Evolutionary conservation across 352 stramenopile species (phyloP), one percentile per base, ranked within the genome.

Genomic region (Globisporangium recalcitrans): DNA sequence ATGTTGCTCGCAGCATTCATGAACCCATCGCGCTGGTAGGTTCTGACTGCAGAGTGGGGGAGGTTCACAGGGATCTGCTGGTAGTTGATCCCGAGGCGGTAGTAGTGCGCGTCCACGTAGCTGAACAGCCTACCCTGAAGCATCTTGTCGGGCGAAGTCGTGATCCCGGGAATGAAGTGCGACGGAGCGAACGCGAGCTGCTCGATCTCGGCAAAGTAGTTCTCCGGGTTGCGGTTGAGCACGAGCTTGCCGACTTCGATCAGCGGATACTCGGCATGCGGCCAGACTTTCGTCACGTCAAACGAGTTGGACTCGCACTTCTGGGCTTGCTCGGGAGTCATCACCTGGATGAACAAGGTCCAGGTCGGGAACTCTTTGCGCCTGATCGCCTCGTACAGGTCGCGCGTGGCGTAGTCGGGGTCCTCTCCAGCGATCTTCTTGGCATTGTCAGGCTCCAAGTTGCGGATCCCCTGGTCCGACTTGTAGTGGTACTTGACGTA

Each of bases 401-500:
- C 92, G 24, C 90, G 82, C 64, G 87, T 97, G 14, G 88, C 74
- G 58, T 96, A 96, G 65, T 97, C 87, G 4, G 90, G 91, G 71
- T 97, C 87, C 8, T 72, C 75, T 16, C 75, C 77, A 3, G 75
- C 76, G 49, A 97, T 71, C n/a, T 64, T 62, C 4, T 73, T 73
- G 1, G 91, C 91, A 52, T 96, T 77, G 16, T 87, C 83, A 31
- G 88, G 80, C 0, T 77, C 73, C 26, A 98, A 70, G 68, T 96
- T 96, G 58, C 86, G 85, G 62, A 96, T 91, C 10, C 91, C 92
- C 47, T 93, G 85, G 70, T 97, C 85, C 19, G 91, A 91, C 65
- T 97, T 96, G 67, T 94, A 95, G 69, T 98, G 92, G 65, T 97
- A 98, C 77, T 98, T 98, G 64, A 97, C 86, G 64, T 91, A 98